phyloP scores from a whole-genome alignment of 345 rosid species.

The Leavenworthia alabamica region DNA sequence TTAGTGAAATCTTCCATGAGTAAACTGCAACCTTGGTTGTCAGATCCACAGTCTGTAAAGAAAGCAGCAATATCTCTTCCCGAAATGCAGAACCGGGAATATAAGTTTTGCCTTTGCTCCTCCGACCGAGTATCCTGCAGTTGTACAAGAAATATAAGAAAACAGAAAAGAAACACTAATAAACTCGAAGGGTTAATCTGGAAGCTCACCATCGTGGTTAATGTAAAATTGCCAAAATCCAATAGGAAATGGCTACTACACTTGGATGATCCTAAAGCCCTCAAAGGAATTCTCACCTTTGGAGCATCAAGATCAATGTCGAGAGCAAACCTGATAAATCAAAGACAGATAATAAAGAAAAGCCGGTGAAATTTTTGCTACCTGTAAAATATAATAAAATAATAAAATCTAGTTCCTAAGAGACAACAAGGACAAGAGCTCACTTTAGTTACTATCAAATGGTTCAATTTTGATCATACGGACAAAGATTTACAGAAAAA shows the following conservation, averaged over 20 bases:
- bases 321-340: constrained; percentile 75
- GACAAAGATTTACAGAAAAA: no score
- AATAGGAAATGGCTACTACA: constrained; percentile 77
- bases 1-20: constrained; percentile 36
- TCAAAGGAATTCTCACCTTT: constrained; percentile 84
- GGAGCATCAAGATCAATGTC: constrained; percentile 99
- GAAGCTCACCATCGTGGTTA: constrained; percentile 68
- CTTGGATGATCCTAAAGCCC: constrained; percentile 50
- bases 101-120: constrained; percentile 73
- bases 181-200: constrained; percentile 18
- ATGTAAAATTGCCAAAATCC: constrained; percentile 94
- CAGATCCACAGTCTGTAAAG: constrained; percentile 64
- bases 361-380: constrained; percentile 1
- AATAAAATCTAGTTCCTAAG: constrained; percentile 6
- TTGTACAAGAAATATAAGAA: constrained; percentile 18
- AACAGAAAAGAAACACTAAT: constrained; percentile 14
- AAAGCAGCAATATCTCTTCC: constrained; percentile 98
- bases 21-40: constrained; percentile 37
- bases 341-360: constrained; percentile 16
- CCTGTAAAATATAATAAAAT: background rate
- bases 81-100: constrained; percentile 81
- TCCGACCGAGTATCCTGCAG: constrained; percentile 69
- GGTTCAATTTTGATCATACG: constrained; percentile 1
- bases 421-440: background rate
- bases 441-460: constrained; percentile 12